Conservation (phyloP, 1,284 basidiomycete genomes). For the Fomitopsis pinicola region DNA sequence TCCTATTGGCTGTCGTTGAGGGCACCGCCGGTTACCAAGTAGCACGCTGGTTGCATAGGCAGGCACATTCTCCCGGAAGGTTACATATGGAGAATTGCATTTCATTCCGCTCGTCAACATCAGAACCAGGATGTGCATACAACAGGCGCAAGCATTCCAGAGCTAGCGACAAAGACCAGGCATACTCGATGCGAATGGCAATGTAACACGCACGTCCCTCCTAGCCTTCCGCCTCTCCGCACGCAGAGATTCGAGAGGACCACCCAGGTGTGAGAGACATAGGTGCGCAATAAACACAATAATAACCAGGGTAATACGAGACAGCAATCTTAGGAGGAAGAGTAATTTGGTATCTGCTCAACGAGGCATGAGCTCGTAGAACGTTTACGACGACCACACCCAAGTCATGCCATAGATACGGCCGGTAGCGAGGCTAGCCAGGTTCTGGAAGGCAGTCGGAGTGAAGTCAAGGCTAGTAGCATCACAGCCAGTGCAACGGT, state of each 20-base stretch:
- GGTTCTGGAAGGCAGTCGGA: slow-evolving; percentile 44
- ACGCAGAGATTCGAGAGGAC: slow-evolving; percentile 19
- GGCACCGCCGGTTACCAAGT: background rate
- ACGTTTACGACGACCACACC: slow-evolving; percentile 38
- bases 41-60: background rate
- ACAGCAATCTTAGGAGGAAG: background rate
- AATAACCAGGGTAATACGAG: slow-evolving; percentile 5
- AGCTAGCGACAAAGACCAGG: slow-evolving; percentile 9
- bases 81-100: background rate
- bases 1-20: slow-evolving; percentile 37
- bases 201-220: slow-evolving; percentile 16
- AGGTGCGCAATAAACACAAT: slow-evolving; percentile 9
- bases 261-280: slow-evolving; percentile 21
- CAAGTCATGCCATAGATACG: slow-evolving; percentile 49
- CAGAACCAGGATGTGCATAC: slow-evolving; percentile 9
- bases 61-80: background rate
- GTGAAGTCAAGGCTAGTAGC: slow-evolving; percentile 54
- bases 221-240: slow-evolving; percentile 20
- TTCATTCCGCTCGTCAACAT: slow-evolving; percentile 3
- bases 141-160: slow-evolving; percentile 10
- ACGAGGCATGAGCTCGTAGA: background rate
- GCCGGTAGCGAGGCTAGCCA: slow-evolving; percentile 38
- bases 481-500: slow-evolving; percentile 57
- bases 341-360: background rate
- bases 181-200: slow-evolving; percentile 11